phyloP scores from a whole-genome alignment of 345 rosid species.

The Hibiscus tridactylites region DNA sequence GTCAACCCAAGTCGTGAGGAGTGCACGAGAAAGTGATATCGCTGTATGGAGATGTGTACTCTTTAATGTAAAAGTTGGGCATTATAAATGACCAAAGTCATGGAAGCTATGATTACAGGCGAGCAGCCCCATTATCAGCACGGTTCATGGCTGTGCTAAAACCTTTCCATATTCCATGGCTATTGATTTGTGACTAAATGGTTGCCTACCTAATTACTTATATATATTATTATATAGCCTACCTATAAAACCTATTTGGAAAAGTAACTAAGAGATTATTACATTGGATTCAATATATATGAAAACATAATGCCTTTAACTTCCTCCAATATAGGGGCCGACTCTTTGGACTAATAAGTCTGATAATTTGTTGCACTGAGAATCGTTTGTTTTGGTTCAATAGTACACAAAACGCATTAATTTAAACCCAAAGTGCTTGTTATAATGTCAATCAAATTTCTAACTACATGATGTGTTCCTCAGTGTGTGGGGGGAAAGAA shows the following conservation, averaged over 20 bases:
- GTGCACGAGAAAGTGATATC: background rate
- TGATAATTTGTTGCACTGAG: no score
- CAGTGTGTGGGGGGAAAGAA: background rate
- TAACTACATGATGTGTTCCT: background rate
- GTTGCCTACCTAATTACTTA: no score
- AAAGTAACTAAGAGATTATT: no score
- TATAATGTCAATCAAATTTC: background rate
- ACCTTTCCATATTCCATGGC: background rate
- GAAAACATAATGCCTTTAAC: background rate
- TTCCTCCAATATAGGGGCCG: background rate
- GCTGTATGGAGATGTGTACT: background rate
- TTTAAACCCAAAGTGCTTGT: no score
- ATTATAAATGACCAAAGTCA: background rate
- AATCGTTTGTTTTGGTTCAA: background rate
- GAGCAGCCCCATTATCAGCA: background rate
- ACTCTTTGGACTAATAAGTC: background rate
- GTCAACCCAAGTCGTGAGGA: background rate
- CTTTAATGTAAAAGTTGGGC: background rate
- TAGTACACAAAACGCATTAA: no score
- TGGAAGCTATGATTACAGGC: background rate
- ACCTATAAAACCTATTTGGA: no score
- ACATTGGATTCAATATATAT: background rate
- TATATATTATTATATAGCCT: background rate
- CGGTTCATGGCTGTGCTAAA: conserved; percentile 2
- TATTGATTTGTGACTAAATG: background rate